phyloP scores from a whole-genome alignment of 345 rosid genomes.

The Gossypium turneri region DNA sequence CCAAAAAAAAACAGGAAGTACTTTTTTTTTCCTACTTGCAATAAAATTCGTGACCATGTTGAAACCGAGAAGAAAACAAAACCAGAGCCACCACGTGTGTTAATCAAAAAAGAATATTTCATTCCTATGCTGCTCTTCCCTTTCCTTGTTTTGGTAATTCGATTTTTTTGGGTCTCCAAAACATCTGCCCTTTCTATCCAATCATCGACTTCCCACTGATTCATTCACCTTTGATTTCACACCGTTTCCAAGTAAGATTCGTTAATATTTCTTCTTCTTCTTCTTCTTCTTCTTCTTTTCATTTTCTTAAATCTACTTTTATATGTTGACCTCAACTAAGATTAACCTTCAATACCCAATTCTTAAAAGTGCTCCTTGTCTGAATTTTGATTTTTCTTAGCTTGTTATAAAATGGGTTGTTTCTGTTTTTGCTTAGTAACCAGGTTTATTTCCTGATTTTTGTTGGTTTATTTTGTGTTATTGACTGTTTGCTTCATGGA shows the following conservation, averaged over 20 bases:
- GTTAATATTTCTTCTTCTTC: background rate
- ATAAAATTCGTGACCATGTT: background rate
- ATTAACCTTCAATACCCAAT: slow-evolving; percentile 4
- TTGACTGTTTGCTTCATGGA: background rate
- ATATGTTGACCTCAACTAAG: background rate
- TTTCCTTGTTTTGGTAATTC: background rate
- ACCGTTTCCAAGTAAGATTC: slow-evolving; percentile 17
- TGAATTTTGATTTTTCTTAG: background rate
- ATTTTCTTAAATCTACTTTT: background rate
- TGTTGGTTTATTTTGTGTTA: background rate
- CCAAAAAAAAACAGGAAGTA: background rate
- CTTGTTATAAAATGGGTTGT: slow-evolving; percentile 1
- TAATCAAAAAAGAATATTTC: slow-evolving; percentile 7
- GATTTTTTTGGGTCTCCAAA: background rate
- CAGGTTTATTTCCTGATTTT: background rate
- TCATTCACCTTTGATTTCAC: background rate
- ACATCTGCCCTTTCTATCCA: slow-evolving; percentile 4
- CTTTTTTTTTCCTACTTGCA: background rate
- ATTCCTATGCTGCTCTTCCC: background rate
- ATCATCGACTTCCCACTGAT: slow-evolving; percentile 1
- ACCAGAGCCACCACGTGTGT: background rate
- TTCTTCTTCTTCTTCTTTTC: background rate
- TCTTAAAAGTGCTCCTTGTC: background rate
- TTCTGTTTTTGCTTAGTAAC: background rate
- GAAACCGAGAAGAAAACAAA: background rate